Evolutionary conservation across 352 stramenopile species (phyloP), one percentile per base, ranked within the genome.

Genomic region (Aphanomyces stellatus): DNA sequence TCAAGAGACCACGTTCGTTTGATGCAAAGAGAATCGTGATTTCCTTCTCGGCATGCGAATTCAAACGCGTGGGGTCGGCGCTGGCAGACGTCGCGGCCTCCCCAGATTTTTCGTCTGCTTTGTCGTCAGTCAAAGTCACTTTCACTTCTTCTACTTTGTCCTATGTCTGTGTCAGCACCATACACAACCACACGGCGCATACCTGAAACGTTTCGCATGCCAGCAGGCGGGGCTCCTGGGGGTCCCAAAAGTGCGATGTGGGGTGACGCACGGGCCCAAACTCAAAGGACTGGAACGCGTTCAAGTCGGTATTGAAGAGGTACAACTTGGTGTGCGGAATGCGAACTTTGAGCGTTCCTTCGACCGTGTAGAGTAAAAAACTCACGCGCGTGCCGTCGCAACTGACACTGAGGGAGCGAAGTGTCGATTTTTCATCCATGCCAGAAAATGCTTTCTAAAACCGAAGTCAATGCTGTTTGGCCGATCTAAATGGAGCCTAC

Each of bases 11-110:
- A 53, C 95, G 82, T 53, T 97, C 90, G 51, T 91, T 88, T 24
- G 91, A 96, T 6, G 88, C 91, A 71, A 98, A 97, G 43, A 96
- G 76, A n/a, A 95, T 88, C 3, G 80, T 93, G 55, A 97, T 79
- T 71, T 98, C 88, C 57, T 90, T 89, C 53, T 91, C 85, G 0
- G 80, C 80, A 6, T 81, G 51, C 10, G 76, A 65, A 11, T 13
- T 19, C 8, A 65, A 19, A 17, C 60, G 30, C 10, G 60, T 67
- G 0, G 41, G 19, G 25, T 67, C 60, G n/a, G 40, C 59, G 22
- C 28, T 22, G 19, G 28, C 17, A n/a, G n/a, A n/a, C n/a, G n/a
- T n/a, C 17, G 17, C 17, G 22, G 22, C 41, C 24, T 13, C 22
- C 3, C 51, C 56, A 11, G 5, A 22, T 30, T 67, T 65, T 24